A percentile compares a stretch with the other conserved stretches of the same genome.
Conservation (phyloP, 345 rosid species). For the Ricinus communis region DNA sequence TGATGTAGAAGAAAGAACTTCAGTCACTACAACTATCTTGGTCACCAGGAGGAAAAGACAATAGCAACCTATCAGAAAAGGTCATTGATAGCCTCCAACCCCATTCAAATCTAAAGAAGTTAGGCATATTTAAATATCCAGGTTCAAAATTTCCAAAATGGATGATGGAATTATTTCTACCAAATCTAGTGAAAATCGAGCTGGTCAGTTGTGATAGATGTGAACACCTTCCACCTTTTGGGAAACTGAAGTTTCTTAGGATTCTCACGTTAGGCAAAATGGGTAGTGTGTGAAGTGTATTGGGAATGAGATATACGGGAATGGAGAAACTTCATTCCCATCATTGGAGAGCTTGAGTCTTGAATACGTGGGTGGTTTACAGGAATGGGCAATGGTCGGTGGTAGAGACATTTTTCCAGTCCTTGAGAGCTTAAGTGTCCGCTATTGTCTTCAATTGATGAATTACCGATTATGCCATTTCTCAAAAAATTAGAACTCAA, state of each 20-base stretch:
- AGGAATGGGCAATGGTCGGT: background rate
- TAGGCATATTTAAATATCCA: background rate
- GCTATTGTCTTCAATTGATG: background rate
- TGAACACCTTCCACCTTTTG: slow-evolving; percentile 14
- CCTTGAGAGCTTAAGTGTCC: background rate
- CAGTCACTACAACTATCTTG: background rate
- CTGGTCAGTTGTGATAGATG: background rate
- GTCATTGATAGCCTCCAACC: background rate
- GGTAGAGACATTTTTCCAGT: background rate
- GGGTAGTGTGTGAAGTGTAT: background rate
- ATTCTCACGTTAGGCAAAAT: background rate
- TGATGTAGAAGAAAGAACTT: slow-evolving; percentile 18
- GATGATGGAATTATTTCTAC: slow-evolving; percentile 3
- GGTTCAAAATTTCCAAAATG: slow-evolving; percentile 12
- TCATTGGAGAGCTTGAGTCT: background rate
- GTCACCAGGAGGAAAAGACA: background rate
- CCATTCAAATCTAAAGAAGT: slow-evolving; percentile 7
- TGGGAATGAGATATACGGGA: background rate
- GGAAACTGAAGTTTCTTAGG: slow-evolving; percentile 9
- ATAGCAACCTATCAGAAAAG: background rate
- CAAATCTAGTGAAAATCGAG: slow-evolving; percentile 1
- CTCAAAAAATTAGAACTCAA: background rate
- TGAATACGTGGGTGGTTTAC: background rate
- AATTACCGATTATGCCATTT: background rate
- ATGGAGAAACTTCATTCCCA: background rate